Percentiles rank a stretch among this genome's conserved stretches.
Conservation (phyloP, 441 rosid genomes). For the Raphanus hybrid region DNA sequence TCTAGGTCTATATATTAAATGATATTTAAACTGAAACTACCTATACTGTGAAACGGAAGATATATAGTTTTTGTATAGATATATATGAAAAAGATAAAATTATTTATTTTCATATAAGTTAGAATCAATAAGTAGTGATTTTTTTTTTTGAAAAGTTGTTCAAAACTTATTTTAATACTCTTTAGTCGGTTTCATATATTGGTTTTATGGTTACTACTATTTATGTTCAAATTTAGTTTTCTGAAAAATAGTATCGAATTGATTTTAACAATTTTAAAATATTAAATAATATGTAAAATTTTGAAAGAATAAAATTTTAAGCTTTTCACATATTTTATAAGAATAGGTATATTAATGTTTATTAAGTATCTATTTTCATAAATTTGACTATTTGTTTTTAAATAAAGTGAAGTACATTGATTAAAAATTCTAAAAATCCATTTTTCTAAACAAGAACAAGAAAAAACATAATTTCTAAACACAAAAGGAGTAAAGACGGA, state of each 20-base stretch:
- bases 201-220: too few species aligned
- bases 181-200: too few species aligned
- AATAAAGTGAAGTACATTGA: not conserved
- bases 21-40: too few species aligned
- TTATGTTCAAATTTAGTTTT: too few species aligned
- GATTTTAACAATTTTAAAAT: not conserved
- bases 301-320: not conserved
- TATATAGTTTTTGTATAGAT: too few species aligned
- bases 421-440: not conserved
- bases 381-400: not conserved
- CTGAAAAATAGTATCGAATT: too few species aligned
- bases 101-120: not conserved
- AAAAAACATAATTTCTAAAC: not conserved
- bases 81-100: too few species aligned
- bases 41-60: too few species aligned
- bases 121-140: not conserved
- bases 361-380: not conserved
- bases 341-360: not conserved
- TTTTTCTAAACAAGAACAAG: not conserved
- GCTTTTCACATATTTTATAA: not conserved
- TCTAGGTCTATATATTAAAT: not conserved
- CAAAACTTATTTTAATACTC: too few species aligned
- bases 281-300: not conserved
- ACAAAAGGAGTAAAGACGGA: not conserved
- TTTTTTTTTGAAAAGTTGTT: too few species aligned